Conservation (phyloP, 192 early-diverging fungal species). For the Spizellomyces punctatus region DNA sequence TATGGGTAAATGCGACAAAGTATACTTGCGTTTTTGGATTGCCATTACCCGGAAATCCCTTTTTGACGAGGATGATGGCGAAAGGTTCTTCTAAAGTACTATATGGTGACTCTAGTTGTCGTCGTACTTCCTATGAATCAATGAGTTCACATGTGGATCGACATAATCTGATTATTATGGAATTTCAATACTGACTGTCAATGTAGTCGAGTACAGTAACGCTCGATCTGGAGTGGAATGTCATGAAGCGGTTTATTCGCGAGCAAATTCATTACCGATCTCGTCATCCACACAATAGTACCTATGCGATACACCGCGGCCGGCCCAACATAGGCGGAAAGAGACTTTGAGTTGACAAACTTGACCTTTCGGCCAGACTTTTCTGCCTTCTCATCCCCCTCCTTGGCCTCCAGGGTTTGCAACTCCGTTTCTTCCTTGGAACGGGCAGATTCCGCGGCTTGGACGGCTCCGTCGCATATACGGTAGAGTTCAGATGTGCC, state of each 20-base stretch:
- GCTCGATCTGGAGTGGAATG: neutral
- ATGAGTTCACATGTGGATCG: too few species aligned
- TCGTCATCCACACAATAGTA: slow-evolving; percentile 6
- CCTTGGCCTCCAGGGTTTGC: neutral
- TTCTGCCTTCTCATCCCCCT: neutral
- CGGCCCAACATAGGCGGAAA: neutral
- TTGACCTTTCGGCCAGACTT: neutral
- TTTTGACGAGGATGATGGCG: slow-evolving; percentile 55
- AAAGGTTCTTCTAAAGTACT: slow-evolving; percentile 50
- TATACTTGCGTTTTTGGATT: slow-evolving; percentile 42
- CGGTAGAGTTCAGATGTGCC: slow-evolving; percentile 65
- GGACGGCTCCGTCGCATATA: slow-evolving; percentile 22
- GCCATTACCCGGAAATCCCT: slow-evolving; percentile 57
- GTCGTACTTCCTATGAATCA: slow-evolving; percentile 4
- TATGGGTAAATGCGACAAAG: neutral
- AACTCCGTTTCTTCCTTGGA: neutral
- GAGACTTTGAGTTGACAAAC: too few species aligned
- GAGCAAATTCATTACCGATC: too few species aligned
- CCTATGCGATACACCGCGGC: neutral
- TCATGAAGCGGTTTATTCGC: too few species aligned
- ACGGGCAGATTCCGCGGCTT: neutral
- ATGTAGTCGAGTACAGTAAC: slow-evolving; percentile 10
- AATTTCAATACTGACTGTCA: neutral
- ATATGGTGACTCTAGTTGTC: slow-evolving; percentile 35
- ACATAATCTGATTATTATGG: too few species aligned